These are phyloP conservation scores for Plasmodium berghei DNA, from an alignment of 169 alveolate species.

Conservation along the genomic window DNA sequence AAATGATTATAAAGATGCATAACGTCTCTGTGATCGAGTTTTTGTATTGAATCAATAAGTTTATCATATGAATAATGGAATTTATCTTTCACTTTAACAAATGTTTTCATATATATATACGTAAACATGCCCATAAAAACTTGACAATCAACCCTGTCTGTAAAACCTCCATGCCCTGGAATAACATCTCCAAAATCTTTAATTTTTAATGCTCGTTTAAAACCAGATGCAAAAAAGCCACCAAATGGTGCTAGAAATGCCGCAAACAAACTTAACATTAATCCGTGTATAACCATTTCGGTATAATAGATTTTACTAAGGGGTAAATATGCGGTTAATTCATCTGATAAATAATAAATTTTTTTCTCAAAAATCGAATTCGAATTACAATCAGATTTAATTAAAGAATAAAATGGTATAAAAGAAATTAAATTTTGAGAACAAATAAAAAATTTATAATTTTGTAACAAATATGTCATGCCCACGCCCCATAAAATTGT, in stretches of 20 bases:
- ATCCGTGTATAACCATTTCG: conserved; percentile 91
- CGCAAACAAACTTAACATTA: conserved; percentile 96
- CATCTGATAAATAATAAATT: conserved; percentile 52
- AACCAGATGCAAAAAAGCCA: conserved; percentile 99
- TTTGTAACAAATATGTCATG: conserved; percentile 81
- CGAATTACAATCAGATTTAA: conserved; percentile 76
- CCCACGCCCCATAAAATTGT: conserved; percentile 87
- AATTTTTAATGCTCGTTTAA: conserved; percentile 97
- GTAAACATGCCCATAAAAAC: conserved; percentile 92
- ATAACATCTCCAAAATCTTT: conserved; percentile 98
- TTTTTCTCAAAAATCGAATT: conserved; percentile 77
- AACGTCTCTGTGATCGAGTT: conserved; percentile 47
- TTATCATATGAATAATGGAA: conserved; percentile 43
- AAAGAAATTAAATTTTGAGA: conserved; percentile 90
- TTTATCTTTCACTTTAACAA: conserved; percentile 40
- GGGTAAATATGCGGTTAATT: conserved; percentile 43
- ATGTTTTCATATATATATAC: conserved; percentile 85
- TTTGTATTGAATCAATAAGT: conserved; percentile 66
- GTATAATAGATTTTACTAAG: conserved; percentile 62
- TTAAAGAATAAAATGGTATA: conserved; percentile 88
- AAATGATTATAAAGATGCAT: conserved; percentile 37
- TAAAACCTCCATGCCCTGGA: conserved; percentile 99
- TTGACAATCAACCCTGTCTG: conserved; percentile 99
- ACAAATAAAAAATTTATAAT: conserved; percentile 88
- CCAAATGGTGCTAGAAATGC: conserved; percentile 99